A percentile compares a stretch with the other conserved stretches of the same genome.
phyloP scores from a whole-genome alignment of 2,329 filamentous ascomycete genomes.

The Achaetomium macrosporum region DNA sequence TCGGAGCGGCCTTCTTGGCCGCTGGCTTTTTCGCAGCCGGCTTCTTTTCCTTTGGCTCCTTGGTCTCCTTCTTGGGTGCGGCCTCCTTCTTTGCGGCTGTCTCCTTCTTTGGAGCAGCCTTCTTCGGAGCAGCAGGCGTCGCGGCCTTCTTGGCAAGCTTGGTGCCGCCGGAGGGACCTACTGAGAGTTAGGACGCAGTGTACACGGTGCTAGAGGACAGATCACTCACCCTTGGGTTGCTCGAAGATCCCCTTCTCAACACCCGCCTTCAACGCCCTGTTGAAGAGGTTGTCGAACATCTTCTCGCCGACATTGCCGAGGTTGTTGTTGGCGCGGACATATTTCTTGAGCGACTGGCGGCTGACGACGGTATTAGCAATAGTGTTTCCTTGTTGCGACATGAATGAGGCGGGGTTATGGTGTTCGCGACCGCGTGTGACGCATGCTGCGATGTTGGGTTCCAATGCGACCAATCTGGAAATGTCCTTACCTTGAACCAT shows the following conservation, averaged over 20 bases:
- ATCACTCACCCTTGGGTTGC: slow-evolving; percentile 79
- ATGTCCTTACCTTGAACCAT: slow-evolving; percentile 46
- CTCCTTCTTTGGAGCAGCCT: slow-evolving; percentile 29
- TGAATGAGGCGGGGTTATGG: slow-evolving; percentile 8
- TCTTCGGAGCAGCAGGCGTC: slow-evolving; percentile 33
- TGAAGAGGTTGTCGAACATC: slow-evolving; percentile 70
- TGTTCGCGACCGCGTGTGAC: slow-evolving; percentile 5
- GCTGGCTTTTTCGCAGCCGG: slow-evolving; percentile 35
- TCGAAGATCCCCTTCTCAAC: slow-evolving; percentile 83
- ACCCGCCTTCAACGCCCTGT: slow-evolving; percentile 74
- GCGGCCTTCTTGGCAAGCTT: slow-evolving; percentile 79
- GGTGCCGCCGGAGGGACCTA: slow-evolving; percentile 79
- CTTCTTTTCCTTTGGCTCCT: slow-evolving; percentile 37
- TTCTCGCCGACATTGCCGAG: slow-evolving; percentile 39
- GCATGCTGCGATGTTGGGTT: slow-evolving; percentile 2
- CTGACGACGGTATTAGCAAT: slow-evolving; percentile 33
- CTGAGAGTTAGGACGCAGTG: slow-evolving; percentile 19
- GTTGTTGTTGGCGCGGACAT: slow-evolving; percentile 51
- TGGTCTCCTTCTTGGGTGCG: slow-evolving; percentile 32
- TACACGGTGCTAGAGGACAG: background rate
- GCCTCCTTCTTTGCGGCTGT: slow-evolving; percentile 32
- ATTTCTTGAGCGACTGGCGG: slow-evolving; percentile 58
- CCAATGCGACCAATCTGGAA: slow-evolving; percentile 15
- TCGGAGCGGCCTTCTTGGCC: slow-evolving; percentile 29
- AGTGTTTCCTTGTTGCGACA: slow-evolving; percentile 13